phyloP scores from a whole-genome alignment of 345 rosid genomes.

The Boechera divaricarpa region DNA sequence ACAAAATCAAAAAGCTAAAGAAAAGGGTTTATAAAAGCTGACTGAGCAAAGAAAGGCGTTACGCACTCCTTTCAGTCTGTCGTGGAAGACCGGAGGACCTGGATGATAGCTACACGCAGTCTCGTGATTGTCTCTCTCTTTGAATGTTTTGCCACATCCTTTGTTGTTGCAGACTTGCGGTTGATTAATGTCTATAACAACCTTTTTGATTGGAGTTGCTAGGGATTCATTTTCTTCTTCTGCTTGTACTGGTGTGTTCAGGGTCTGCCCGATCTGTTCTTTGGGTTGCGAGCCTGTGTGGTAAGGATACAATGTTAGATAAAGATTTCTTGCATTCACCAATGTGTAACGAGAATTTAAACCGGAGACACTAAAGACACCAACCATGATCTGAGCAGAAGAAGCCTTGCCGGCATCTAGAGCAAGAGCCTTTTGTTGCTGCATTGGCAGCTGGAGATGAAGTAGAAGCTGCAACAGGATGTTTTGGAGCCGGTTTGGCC shows the following conservation, averaged over 20 bases:
- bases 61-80: constrained; percentile 78
- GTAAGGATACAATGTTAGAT: constrained; percentile 3
- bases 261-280: constrained; percentile 37
- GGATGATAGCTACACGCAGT: constrained; percentile 88
- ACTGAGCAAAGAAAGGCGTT: neutral
- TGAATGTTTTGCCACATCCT: constrained; percentile 83
- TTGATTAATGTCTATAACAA: constrained; percentile 66
- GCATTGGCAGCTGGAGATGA: constrained; percentile 47
- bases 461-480: constrained; percentile 45
- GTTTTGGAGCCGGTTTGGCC: constrained; percentile 55
- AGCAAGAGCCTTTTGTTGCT: constrained; percentile 67
- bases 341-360: neutral
- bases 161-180: constrained; percentile 82
- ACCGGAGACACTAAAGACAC: constrained; percentile 46
- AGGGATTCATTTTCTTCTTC: constrained; percentile 38
- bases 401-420: constrained; percentile 93
- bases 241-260: constrained; percentile 17
- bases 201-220: constrained; percentile 53
- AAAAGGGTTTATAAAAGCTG: neutral
- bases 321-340: neutral
- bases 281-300: constrained; percentile 67
- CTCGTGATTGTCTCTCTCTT: constrained; percentile 87
- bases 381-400: constrained; percentile 97
- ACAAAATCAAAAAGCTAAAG: neutral
- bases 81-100: constrained; percentile 95